These are phyloP conservation scores for Delonix regia DNA, from an alignment of 306 rosid genomes.

Conservation along the genomic window DNA sequence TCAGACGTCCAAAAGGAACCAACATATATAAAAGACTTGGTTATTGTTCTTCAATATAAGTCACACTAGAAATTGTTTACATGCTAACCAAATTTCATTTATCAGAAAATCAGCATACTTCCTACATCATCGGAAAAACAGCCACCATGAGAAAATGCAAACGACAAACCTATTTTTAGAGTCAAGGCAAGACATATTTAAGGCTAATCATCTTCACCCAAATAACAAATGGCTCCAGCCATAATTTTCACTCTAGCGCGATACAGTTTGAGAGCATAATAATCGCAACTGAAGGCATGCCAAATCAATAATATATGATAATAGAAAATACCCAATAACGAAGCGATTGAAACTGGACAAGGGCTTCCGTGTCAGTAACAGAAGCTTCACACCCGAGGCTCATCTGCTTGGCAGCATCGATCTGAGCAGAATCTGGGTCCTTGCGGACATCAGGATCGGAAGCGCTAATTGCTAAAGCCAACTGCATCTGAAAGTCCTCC, in stretches of 20 bases:
- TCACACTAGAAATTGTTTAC: not conserved
- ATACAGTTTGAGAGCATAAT: not conserved
- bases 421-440: constrained; percentile 91
- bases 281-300: not conserved
- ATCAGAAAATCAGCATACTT: not conserved
- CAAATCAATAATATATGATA: not conserved
- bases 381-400: constrained; percentile 83
- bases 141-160: not conserved
- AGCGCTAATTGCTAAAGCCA: constrained; percentile 97
- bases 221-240: constrained; percentile 1
- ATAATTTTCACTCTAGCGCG: constrained; percentile 14
- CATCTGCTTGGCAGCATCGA: constrained; percentile 98
- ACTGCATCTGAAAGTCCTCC: constrained; percentile 97
- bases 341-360: constrained; percentile 73
- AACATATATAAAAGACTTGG: not conserved
- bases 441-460: constrained; percentile 79
- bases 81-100: constrained; percentile 1
- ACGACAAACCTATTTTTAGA: not conserved
- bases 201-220: not conserved
- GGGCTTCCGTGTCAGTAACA: constrained; percentile 48
- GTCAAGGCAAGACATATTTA: not conserved
- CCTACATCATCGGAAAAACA: constrained; percentile 18
- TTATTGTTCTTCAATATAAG: not conserved
- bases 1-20: not conserved
- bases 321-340: constrained; percentile 71